Evolutionary conservation across 2,329 filamentous ascomycete species (phyloP).

Genomic region (Beauveria caledonica): DNA sequence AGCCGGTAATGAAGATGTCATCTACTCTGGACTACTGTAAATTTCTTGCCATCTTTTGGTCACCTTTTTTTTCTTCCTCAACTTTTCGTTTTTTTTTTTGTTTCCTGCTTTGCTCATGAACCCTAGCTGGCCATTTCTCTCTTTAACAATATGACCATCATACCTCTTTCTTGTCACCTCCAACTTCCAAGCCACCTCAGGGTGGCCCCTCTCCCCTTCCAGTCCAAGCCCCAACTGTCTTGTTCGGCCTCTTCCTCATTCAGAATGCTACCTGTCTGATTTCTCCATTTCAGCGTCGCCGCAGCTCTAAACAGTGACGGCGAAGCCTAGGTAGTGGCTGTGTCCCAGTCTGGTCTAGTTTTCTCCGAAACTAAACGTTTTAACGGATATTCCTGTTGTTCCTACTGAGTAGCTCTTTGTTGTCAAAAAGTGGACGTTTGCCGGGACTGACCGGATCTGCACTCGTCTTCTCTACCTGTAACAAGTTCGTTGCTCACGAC

Average conservation of each 20-base stretch:
- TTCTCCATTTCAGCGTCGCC: background rate
- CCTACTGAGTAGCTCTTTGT: background rate
- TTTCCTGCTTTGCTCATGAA: background rate
- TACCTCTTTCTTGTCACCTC: background rate
- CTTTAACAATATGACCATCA: background rate
- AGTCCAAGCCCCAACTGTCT: background rate
- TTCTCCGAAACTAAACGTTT: background rate
- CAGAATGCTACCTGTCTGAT: background rate
- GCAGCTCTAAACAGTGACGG: background rate
- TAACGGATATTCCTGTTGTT: no score
- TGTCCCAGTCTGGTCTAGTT: background rate
- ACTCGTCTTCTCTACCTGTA: background rate
- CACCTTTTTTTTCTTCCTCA: background rate
- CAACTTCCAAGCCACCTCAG: constrained; percentile 4
- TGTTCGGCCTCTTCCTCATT: background rate
- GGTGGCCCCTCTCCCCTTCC: background rate
- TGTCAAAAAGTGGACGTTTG: constrained; percentile 1
- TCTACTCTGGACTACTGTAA: background rate
- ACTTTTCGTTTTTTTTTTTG: no score
- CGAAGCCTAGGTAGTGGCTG: background rate
- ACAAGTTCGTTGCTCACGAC: background rate
- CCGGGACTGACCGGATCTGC: constrained; percentile 12
- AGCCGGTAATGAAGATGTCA: background rate
- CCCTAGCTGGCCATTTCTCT: background rate
- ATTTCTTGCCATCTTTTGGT: background rate